Evolutionary conservation across 257 asterid species (phyloP).

Genomic region (Solanum dulcamara): DNA sequence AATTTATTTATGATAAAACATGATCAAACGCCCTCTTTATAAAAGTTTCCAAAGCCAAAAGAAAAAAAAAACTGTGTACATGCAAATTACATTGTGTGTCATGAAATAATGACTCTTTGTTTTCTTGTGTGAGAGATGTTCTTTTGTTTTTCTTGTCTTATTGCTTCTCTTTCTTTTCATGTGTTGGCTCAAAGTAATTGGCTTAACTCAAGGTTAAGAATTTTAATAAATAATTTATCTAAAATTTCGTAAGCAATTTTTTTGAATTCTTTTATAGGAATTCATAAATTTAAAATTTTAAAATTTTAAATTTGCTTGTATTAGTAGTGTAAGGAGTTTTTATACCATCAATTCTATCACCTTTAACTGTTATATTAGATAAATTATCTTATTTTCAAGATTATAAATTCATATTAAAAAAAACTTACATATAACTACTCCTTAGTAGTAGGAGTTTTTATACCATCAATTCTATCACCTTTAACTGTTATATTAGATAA

Average conservation of each 20-base stretch:
- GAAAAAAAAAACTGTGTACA: background rate
- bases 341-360: background rate
- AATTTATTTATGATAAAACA: background rate
- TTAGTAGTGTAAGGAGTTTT: background rate
- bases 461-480: background rate
- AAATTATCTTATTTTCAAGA: no score
- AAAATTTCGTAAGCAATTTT: no score
- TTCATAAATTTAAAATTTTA: no score
- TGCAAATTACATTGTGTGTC: background rate
- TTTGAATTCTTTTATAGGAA: no score
- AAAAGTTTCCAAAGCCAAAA: background rate
- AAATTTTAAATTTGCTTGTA: no score
- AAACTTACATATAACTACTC: no score
- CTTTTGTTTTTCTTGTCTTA: background rate
- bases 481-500: no score
- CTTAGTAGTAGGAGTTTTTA: background rate
- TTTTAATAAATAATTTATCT: no score
- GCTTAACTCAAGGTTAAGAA: background rate
- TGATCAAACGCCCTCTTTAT: no score
- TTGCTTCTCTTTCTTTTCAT: background rate
- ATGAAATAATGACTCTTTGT: slow-evolving; percentile 7
- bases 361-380: no score
- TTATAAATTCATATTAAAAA: no score
- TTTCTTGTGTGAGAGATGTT: slow-evolving; percentile 4
- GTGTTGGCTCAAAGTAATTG: slow-evolving; percentile 8